A percentile compares a stretch with the other conserved stretches of the same genome.
phyloP scores from a whole-genome alignment of 2,329 filamentous ascomycete genomes.

The Alternaria metachromatica region DNA sequence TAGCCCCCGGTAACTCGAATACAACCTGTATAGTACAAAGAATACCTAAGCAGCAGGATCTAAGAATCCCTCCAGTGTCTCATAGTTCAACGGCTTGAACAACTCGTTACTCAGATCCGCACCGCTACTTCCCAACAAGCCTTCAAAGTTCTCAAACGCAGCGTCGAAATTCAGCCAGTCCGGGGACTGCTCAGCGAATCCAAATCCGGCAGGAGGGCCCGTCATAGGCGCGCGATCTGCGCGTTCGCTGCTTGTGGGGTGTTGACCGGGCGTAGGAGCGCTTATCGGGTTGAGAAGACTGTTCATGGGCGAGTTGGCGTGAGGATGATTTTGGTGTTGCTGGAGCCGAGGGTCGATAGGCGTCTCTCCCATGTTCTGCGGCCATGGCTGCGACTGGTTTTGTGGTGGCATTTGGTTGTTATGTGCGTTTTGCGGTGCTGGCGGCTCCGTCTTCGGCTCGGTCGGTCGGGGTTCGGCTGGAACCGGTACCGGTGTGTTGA shows the following conservation, averaged over 20 bases:
- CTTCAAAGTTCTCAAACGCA: conserved; percentile 51
- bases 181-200: conserved; percentile 43
- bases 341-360: conserved; percentile 46
- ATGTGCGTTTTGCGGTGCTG: conserved; percentile 25
- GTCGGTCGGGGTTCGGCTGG: conserved; percentile 25
- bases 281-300: conserved; percentile 39
- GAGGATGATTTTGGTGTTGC: conserved; percentile 13
- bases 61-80: conserved; percentile 42
- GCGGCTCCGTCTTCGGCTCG: conserved; percentile 28
- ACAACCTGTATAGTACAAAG: background rate
- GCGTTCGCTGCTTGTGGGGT: conserved; percentile 48
- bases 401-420: conserved; percentile 15
- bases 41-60: conserved; percentile 29
- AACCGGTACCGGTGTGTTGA: conserved; percentile 39
- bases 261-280: conserved; percentile 41
- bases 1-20: background rate
- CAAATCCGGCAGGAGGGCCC: conserved; percentile 27
- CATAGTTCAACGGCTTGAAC: conserved; percentile 47
- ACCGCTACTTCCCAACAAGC: conserved; percentile 46
- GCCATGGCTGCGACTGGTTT: conserved; percentile 27
- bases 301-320: conserved; percentile 35
- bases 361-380: conserved; percentile 27
- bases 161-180: conserved; percentile 51
- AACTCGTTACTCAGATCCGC: conserved; percentile 50
- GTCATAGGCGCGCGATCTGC: conserved; percentile 35